Conservation (phyloP, 768 basidiomycete genomes). For the Mycena galericulata region DNA sequence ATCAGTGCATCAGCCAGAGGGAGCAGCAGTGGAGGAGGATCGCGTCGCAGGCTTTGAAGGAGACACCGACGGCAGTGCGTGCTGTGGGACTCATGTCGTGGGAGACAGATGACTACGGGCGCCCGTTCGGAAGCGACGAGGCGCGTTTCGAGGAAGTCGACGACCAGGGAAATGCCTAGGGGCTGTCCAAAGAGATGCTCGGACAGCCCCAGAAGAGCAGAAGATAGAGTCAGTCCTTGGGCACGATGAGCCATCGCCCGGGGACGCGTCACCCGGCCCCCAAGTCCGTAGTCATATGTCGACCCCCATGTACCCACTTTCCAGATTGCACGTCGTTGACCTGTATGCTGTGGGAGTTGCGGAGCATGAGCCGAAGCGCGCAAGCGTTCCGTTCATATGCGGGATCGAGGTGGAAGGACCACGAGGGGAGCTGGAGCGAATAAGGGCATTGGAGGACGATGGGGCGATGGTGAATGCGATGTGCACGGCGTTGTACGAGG, state of each 20-base stretch:
- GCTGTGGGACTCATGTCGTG: background rate
- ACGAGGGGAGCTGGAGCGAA: background rate
- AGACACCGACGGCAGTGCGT: background rate
- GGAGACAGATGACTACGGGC: background rate
- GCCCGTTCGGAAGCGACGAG: background rate
- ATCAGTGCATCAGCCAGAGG: background rate
- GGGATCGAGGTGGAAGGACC: too few relatives aligned
- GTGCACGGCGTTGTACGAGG: slow-evolving; percentile 26
- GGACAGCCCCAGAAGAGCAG: too few relatives aligned
- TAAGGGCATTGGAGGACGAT: slow-evolving; percentile 40
- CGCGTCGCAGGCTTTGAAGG: background rate
- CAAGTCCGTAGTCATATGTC: too few relatives aligned
- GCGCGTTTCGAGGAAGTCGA: slow-evolving; percentile 1
- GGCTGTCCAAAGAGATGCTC: too few relatives aligned
- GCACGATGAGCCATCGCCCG: background rate
- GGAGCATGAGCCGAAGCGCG: background rate
- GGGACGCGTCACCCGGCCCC: slow-evolving; percentile 3
- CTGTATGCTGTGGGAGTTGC: background rate
- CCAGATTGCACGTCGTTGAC: background rate
- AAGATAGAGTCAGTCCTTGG: slow-evolving; percentile 1
- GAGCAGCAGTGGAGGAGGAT: slow-evolving; percentile 12
- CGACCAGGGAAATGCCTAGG: too few relatives aligned
- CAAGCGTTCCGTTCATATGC: too few relatives aligned
- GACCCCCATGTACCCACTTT: slow-evolving; percentile 8
- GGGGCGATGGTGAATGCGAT: slow-evolving; percentile 47